Evolutionary conservation across 768 basidiomycete genomes (phyloP).

Genomic region (Lactarius sp.): DNA sequence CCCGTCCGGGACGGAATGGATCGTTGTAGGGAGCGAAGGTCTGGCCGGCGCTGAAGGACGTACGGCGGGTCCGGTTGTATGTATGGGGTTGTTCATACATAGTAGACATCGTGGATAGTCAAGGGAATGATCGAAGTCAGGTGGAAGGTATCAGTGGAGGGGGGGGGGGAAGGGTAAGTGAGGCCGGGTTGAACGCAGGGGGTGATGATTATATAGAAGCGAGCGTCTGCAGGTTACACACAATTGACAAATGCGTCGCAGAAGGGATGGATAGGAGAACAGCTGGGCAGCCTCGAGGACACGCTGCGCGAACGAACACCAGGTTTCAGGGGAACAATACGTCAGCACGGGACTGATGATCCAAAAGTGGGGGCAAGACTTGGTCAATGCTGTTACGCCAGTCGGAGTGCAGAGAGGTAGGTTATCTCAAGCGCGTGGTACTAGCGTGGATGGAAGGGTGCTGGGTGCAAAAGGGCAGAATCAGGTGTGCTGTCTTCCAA

Average conservation of each 20-base stretch:
- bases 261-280: slow-evolving; percentile 18
- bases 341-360: slow-evolving; percentile 17
- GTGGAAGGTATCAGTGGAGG: not conserved
- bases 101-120: slow-evolving; percentile 13
- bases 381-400: slow-evolving; percentile 16
- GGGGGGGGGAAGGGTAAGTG: not conserved
- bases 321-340: slow-evolving; percentile 17
- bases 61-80: slow-evolving; percentile 2
- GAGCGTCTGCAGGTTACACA: slow-evolving; percentile 9
- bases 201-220: slow-evolving; percentile 18
- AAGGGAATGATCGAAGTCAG: slow-evolving; percentile 7
- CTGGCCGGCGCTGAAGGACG: slow-evolving; percentile 4
- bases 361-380: slow-evolving; percentile 15
- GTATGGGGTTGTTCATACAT: slow-evolving; percentile 7
- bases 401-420: slow-evolving; percentile 1
- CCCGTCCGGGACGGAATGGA: slow-evolving; percentile 7
- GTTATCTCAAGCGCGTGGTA: slow-evolving; percentile 12
- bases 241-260: slow-evolving; percentile 7
- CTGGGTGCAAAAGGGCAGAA: slow-evolving; percentile 8
- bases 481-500: not conserved
- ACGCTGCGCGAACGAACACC: not conserved
- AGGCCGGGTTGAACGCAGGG: not conserved
- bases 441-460: slow-evolving; percentile 15
- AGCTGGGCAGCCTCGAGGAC: slow-evolving; percentile 23
- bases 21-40: slow-evolving; percentile 14